These are phyloP conservation scores for Rutstroemia sp. DNA, from an alignment of 2,329 filamentous ascomycete species.

Conservation along the genomic window DNA sequence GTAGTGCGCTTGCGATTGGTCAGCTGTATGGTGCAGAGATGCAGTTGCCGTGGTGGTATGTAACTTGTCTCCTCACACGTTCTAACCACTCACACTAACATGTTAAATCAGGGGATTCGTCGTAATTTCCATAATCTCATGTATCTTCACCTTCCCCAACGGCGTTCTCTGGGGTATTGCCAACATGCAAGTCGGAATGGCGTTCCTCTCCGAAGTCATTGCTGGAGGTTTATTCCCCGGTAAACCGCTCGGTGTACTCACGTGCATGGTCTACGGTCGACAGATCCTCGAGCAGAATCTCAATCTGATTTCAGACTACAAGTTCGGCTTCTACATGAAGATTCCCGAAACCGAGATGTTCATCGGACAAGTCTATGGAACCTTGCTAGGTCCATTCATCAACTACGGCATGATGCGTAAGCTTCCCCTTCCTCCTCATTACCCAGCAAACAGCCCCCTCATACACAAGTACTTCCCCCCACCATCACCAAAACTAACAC, in stretches of 20 bases:
- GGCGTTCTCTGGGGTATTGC: constrained; percentile 37
- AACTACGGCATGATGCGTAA: constrained; percentile 30
- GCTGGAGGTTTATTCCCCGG: constrained; percentile 44
- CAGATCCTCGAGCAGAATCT: constrained; percentile 32
- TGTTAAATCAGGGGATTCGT: constrained; percentile 16
- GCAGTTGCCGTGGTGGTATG: constrained; percentile 20
- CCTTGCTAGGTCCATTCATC: constrained; percentile 28
- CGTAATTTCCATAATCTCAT: constrained; percentile 22
- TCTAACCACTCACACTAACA: background rate
- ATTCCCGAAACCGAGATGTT: constrained; percentile 33
- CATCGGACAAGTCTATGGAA: constrained; percentile 30
- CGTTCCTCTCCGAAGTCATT: constrained; percentile 41
- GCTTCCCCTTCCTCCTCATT: background rate
- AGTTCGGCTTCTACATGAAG: constrained; percentile 35
- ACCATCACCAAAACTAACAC: background rate
- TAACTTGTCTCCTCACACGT: background rate
- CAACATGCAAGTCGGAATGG: constrained; percentile 39
- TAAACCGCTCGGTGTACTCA: constrained; percentile 42
- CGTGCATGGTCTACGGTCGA: constrained; percentile 28
- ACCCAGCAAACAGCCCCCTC: rapidly evolving
- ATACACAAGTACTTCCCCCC: too few species aligned
- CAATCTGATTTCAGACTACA: constrained; percentile 31
- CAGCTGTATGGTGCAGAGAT: constrained; percentile 53
- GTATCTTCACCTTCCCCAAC: constrained; percentile 24
- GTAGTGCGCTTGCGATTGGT: constrained; percentile 35